Evolutionary conservation across 805 yeast species (phyloP), one percentile per base, ranked within the genome.

Genomic region (Cyberlindnera veronae): DNA sequence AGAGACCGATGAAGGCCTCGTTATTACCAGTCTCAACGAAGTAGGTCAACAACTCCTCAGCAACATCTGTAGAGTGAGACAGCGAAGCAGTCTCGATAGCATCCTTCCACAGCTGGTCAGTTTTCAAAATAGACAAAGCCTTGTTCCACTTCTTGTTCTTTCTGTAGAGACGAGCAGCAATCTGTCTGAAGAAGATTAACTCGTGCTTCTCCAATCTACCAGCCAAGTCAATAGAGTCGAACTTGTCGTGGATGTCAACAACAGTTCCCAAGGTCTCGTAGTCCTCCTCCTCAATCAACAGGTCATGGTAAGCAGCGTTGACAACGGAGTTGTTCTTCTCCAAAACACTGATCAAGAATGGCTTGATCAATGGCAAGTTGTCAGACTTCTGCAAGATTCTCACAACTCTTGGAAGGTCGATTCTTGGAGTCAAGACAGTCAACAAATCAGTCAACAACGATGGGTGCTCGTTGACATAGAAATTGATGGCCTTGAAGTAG

Each of bases 21-120:
- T 83, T 88, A 69, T 93, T 93, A 53, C 96, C 98, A 29, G 95
- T 87, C 55, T 91, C 97, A 45, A 93, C 97, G 63, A 93, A 93
- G 69, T 91, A 93, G 39, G 83, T 76, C 62, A 93, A 69, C 49
- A 87, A 70, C 45, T 93, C 98, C 62, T 87, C 91, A 26, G 95
- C 90, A 58, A 91, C 83, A 61, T 85, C 89, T 10, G 77, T 57
- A 50, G 82, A 81, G 47, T 77, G 77, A 15, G 97, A 89, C 42
- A 80, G 67, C 14, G 96, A 79, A 18, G 96, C 96, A 9, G 98
- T 90, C 59, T 79, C 86, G 60, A 93, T 84, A 47, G 96, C 90
- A 63, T 90, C 97, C 43, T 83, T 72, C 98, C 97, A 93, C 55
- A 93, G 73, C 66, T 86, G 88, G 69, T 93, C 98, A 46, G 83